Evolutionary conservation across 2,329 filamentous ascomycete genomes (phyloP).

Genomic region (Xylaria sp.): DNA sequence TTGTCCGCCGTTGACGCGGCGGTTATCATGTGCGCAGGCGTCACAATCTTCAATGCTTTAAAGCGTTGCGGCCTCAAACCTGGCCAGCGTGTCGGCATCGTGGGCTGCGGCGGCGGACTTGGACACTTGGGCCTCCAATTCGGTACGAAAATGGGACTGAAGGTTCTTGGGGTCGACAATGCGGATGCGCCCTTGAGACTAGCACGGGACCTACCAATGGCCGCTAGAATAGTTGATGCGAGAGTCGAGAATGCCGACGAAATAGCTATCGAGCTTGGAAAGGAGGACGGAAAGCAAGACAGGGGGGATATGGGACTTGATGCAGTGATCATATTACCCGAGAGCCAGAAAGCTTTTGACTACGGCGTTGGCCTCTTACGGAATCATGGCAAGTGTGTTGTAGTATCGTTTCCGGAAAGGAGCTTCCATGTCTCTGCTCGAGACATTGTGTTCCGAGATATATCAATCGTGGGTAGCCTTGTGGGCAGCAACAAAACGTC

Average conservation of each 20-base stretch:
- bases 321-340: conserved; percentile 59
- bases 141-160: conserved; percentile 49
- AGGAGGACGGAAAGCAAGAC: conserved; percentile 50
- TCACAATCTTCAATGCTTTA: conserved; percentile 56
- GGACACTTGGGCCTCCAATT: conserved; percentile 48
- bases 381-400: conserved; percentile 58
- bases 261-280: conserved; percentile 47
- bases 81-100: conserved; percentile 53
- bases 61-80: conserved; percentile 50
- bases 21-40: conserved; percentile 57
- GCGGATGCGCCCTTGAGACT: conserved; percentile 51
- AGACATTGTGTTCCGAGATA: conserved; percentile 59
- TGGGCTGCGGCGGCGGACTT: conserved; percentile 52
- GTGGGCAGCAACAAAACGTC: conserved; percentile 56
- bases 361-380: conserved; percentile 57
- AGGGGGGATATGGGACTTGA: conserved; percentile 57
- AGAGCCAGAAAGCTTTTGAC: conserved; percentile 60
- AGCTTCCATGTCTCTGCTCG: conserved; percentile 56
- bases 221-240: conserved; percentile 55
- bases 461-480: conserved; percentile 55
- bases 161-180: conserved; percentile 54
- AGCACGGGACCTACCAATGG: conserved; percentile 49
- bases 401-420: conserved; percentile 59
- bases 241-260: conserved; percentile 44
- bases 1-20: conserved; percentile 54